Percentiles rank a stretch among this genome's conserved stretches.
phyloP scores from a whole-genome alignment of 2,329 filamentous ascomycete genomes.

The Arthrobotrys conoides region DNA sequence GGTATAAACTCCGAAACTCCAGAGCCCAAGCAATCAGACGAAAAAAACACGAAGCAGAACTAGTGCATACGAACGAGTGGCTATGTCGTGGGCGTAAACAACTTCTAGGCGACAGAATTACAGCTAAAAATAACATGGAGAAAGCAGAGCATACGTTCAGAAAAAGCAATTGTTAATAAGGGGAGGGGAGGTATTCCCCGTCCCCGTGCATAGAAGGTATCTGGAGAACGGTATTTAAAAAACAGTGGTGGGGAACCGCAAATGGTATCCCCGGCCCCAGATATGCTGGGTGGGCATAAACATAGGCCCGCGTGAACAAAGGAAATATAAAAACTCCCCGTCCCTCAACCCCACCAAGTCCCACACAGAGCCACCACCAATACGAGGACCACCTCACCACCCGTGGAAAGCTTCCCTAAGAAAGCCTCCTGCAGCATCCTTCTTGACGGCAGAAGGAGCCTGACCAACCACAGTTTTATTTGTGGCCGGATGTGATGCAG shows the following conservation, averaged over 20 bases:
- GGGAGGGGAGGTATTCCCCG: not conserved
- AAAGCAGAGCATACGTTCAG: no score
- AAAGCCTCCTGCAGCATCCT: conserved; percentile 10
- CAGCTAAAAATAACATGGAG: no score
- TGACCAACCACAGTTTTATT: not conserved
- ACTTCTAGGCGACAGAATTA: no score
- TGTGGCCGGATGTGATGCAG: not conserved
- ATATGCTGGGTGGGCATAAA: not conserved
- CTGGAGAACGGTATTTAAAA: not conserved
- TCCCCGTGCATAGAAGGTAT: conserved; percentile 1
- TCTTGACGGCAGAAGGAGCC: conserved; percentile 16
- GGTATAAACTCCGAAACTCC: no score
- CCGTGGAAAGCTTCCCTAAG: not conserved
- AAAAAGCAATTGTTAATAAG: no score
- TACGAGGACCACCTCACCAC: not conserved
- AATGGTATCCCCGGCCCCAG: not conserved
- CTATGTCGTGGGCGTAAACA: conserved; percentile 6
- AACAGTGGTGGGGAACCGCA: not conserved
- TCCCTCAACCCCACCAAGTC: conserved; percentile 15
- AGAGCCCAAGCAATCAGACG: not conserved
- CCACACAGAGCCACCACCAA: conserved; percentile 23
- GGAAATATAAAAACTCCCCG: no score
- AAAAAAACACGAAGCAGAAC: not conserved
- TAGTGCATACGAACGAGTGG: not conserved
- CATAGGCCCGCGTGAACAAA: no score